Evolutionary conservation across 2,329 filamentous ascomycete genomes (phyloP).

Genomic region (Aureobasidium melanogenum): DNA sequence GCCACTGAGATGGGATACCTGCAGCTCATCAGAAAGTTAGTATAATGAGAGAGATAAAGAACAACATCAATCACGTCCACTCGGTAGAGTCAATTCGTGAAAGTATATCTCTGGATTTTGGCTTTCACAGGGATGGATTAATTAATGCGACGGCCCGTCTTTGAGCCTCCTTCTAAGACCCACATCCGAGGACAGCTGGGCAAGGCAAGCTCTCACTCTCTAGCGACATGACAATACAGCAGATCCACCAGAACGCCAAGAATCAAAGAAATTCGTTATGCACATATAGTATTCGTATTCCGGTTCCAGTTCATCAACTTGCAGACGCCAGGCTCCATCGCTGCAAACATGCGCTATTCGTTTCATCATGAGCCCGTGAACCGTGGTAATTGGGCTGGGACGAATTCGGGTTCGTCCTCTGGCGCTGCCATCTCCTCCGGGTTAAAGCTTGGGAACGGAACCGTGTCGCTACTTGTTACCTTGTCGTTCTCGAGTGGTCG

Average conservation of each 20-base stretch:
- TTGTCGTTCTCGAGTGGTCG: background rate
- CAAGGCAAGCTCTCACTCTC: background rate
- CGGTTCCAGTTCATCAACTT: background rate
- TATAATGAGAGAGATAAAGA: background rate
- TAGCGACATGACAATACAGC: background rate
- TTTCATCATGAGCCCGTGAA: slow-evolving; percentile 3
- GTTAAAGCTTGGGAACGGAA: slow-evolving; percentile 9
- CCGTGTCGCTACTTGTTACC: background rate
- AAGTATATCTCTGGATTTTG: background rate
- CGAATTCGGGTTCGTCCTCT: background rate
- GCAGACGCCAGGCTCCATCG: background rate
- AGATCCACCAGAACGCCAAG: background rate
- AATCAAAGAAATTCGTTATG: background rate
- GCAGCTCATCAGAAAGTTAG: background rate
- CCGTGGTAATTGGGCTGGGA: slow-evolving; percentile 10
- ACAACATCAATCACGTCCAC: background rate
- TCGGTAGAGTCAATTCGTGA: too few relatives aligned
- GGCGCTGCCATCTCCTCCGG: background rate
- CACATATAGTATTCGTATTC: slow-evolving; percentile 1
- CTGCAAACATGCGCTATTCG: background rate
- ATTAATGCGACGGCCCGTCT: slow-evolving; percentile 6
- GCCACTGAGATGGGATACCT: background rate
- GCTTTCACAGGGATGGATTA: background rate
- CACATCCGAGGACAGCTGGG: background rate
- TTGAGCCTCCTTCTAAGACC: background rate